Conservation (phyloP, 345 rosid genomes). For the Boechera stricta region DNA sequence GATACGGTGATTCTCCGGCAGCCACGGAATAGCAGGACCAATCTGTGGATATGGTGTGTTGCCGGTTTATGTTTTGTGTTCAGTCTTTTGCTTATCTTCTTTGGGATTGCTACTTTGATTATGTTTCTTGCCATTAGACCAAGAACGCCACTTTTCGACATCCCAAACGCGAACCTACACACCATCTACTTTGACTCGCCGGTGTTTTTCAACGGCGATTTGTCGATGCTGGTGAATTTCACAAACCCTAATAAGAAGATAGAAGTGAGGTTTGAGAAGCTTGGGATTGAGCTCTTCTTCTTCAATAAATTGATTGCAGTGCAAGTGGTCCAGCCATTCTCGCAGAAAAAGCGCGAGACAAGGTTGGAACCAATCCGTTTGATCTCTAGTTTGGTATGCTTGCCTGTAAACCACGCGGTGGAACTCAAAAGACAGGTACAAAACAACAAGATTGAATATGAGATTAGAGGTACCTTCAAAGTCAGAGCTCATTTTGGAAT, state of each 20-base stretch:
- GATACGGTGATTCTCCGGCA: slow-evolving; percentile 47
- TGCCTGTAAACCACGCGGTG: slow-evolving; percentile 63
- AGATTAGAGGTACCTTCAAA: slow-evolving; percentile 69
- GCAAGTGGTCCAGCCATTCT: slow-evolving; percentile 71
- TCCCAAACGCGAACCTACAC: slow-evolving; percentile 68
- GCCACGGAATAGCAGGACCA: slow-evolving; percentile 57
- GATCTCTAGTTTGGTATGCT: slow-evolving; percentile 75
- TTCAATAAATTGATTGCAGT: slow-evolving; percentile 59
- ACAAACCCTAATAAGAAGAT: slow-evolving; percentile 82
- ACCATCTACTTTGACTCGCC: slow-evolving; percentile 78
- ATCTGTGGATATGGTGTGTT: slow-evolving; percentile 68
- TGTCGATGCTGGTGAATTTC: slow-evolving; percentile 70
- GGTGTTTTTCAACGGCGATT: slow-evolving; percentile 68
- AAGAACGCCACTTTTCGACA: slow-evolving; percentile 70
- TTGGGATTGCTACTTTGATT: slow-evolving; percentile 77
- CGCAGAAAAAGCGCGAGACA: slow-evolving; percentile 56
- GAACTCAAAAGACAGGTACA: slow-evolving; percentile 74
- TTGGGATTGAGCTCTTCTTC: slow-evolving; percentile 72
- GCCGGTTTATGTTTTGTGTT: slow-evolving; percentile 73
- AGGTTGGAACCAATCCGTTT: slow-evolving; percentile 64
- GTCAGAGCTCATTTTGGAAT: slow-evolving; percentile 75
- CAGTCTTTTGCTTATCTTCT: slow-evolving; percentile 77
- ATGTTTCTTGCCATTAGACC: slow-evolving; percentile 70
- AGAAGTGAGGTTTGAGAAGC: slow-evolving; percentile 65
- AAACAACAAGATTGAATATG: slow-evolving; percentile 64